phyloP scores from a whole-genome alignment of 2,329 filamentous ascomycete species.

The Aspergillus brunneoviolaceus region DNA sequence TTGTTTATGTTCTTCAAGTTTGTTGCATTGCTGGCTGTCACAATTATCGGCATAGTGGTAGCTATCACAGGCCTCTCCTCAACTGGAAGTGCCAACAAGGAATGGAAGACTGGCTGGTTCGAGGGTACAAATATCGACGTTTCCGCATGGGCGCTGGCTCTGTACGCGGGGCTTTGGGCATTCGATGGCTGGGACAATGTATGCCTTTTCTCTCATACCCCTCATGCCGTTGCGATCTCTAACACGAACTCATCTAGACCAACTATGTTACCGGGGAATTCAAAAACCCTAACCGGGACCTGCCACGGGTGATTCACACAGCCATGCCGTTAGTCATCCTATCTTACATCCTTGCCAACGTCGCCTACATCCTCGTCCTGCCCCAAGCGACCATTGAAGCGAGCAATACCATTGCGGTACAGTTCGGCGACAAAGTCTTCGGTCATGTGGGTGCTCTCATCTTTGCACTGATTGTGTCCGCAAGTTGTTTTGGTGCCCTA shows the following conservation, averaged over 20 bases:
- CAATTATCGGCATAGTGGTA: slow-evolving; percentile 83
- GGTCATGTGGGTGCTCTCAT: slow-evolving; percentile 78
- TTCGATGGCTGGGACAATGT: slow-evolving; percentile 99
- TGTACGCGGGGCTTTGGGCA: slow-evolving; percentile 96
- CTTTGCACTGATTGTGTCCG: slow-evolving; percentile 83
- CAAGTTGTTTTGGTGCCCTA: slow-evolving; percentile 89
- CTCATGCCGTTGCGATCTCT: neutral
- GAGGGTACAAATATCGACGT: slow-evolving; percentile 76
- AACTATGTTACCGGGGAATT: slow-evolving; percentile 99
- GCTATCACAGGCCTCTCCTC: slow-evolving; percentile 80
- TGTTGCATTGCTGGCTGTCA: slow-evolving; percentile 80
- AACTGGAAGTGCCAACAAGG: slow-evolving; percentile 70
- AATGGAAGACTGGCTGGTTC: slow-evolving; percentile 94
- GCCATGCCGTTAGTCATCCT: slow-evolving; percentile 92
- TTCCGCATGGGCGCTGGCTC: slow-evolving; percentile 85
- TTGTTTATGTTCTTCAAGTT: slow-evolving; percentile 98
- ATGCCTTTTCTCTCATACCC: slow-evolving; percentile 34
- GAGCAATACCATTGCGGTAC: slow-evolving; percentile 92
- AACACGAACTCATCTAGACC: slow-evolving; percentile 56
- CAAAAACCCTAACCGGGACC: slow-evolving; percentile 82
- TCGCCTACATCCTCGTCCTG: slow-evolving; percentile 92
- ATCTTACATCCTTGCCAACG: slow-evolving; percentile 85
- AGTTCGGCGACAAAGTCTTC: slow-evolving; percentile 88
- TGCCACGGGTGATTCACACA: slow-evolving; percentile 93
- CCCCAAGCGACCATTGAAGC: slow-evolving; percentile 76